Base-by-base conservation (phyloP, 305 asterid species). In the Fraxinus xanthoxyloides region DNA sequence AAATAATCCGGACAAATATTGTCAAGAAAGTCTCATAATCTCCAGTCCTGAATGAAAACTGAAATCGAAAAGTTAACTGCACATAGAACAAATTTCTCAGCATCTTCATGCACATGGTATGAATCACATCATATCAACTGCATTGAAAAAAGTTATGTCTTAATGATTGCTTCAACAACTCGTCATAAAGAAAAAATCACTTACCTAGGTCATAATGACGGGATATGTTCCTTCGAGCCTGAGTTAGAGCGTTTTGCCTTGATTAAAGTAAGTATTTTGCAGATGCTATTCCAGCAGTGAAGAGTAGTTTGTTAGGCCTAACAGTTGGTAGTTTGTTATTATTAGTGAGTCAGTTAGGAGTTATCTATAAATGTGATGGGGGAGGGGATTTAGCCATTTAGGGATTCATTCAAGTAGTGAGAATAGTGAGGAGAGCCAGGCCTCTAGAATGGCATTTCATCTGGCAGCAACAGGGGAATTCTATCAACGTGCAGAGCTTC, bases 201-300 rank as follows among this genome's bases (percentile, higher is more conserved):
- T 85, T 88, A 94, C 99, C 99, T 28, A 94, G 90, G 86, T 95
- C 98, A 82, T 96, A 94, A 84, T 92, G 98, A 63, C 93, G 92
- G 81, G 99, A 94, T 77, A 94, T 96, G 89, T 96, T 96, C 36
- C 93, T 93, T 10, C 98, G 95, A 81, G 98, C 97, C 81, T 93
- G 98, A 61, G 97, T 94, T 61, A 92, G 87, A 15, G 97, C 90
- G 79, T 96, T 96, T 85, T 89, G 92, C 77, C 97, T 89, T 3
- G 97, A 92, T 89, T 92, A 78, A 72, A 85, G 90, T 31, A 96
- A 96, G 72, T 94, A 96, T 78, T 94, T 96, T 26, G 97, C 97
- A 38, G 98, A 94, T 12, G 97, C 86, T 26, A 96, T 43, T 51
- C 92, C 97, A 13, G 98, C 90, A 48, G 95, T 89, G 69, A 91